phyloP scores from a whole-genome alignment of 768 basidiomycete genomes.

The Leucocoprinus birnbaumii region DNA sequence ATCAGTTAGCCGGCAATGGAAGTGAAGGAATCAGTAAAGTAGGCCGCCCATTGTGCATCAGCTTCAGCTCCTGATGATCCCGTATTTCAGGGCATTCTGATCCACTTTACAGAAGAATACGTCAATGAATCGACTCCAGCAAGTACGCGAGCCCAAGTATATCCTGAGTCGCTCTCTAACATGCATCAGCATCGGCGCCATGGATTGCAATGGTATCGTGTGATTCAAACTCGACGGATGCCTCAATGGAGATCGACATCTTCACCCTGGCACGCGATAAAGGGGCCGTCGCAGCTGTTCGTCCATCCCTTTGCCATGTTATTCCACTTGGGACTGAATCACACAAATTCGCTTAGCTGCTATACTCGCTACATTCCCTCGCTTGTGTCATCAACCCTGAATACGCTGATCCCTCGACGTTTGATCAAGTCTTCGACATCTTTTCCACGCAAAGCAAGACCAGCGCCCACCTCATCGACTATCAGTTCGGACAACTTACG shows the following conservation, averaged over 20 bases:
- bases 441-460: conserved; percentile 67
- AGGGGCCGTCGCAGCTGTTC: conserved; percentile 79
- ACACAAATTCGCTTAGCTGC: conserved; percentile 52
- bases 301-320: conserved; percentile 19
- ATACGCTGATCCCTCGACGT: conserved; percentile 60
- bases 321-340: background rate
- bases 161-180: conserved; percentile 11
- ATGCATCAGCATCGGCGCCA: conserved; percentile 60
- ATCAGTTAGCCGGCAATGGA: conserved; percentile 50
- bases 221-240: conserved; percentile 70
- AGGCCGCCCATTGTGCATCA: conserved; percentile 2
- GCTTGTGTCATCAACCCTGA: conserved; percentile 75
- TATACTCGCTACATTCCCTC: conserved; percentile 72
- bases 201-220: conserved; percentile 92
- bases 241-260: conserved; percentile 62
- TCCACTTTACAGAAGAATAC: conserved; percentile 75
- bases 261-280: conserved; percentile 78
- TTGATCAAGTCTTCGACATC: conserved; percentile 64
- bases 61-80: conserved; percentile 1
- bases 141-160: conserved; percentile 26
- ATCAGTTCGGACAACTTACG: conserved; percentile 61
- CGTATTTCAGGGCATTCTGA: conserved; percentile 70
- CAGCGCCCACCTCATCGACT: conserved; percentile 51
- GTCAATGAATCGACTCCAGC: conserved; percentile 47
- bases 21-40: conserved; percentile 58